Conservation (phyloP, 441 rosid genomes). For the Populus trichocarpa region DNA sequence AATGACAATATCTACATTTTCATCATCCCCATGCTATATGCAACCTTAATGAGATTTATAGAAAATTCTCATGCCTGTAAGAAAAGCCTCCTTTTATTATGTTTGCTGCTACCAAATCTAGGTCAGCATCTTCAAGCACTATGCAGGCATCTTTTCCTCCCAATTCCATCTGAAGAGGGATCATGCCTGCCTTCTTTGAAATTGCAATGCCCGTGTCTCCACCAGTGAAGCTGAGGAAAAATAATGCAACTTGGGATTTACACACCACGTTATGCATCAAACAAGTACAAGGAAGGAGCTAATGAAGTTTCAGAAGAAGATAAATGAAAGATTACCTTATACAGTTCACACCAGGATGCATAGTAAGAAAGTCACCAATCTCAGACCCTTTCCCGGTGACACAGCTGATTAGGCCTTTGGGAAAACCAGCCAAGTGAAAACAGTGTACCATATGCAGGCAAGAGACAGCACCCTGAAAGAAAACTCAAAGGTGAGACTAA, state of each 20-base stretch:
- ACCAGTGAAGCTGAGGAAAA: constrained; percentile 68
- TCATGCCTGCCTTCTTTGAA: constrained; percentile 93
- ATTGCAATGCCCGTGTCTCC: constrained; percentile 92
- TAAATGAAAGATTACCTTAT: constrained; percentile 49
- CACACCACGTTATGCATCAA: neutral
- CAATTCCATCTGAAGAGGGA: constrained; percentile 95
- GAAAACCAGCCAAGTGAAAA: constrained; percentile 40
- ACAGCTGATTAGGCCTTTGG: constrained; percentile 34
- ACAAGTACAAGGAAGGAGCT: neutral
- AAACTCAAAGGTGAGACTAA: neutral
- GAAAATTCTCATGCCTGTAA: constrained; percentile 43
- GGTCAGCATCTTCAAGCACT: constrained; percentile 92
- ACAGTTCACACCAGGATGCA: constrained; percentile 71
- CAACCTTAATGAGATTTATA: neutral
- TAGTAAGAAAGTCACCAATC: constrained; percentile 38
- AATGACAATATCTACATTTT: neutral
- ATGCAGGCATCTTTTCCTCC: constrained; percentile 99
- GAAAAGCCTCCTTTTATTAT: constrained; percentile 95
- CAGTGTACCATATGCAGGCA: constrained; percentile 90
- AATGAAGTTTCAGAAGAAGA: neutral
- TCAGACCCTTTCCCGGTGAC: constrained; percentile 38
- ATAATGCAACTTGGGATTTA: neutral
- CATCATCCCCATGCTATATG: neutral
- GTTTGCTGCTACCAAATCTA: constrained; percentile 83
- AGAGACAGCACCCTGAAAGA: constrained; percentile 85